These are phyloP conservation scores for Salix purpurea DNA, from an alignment of 345 rosid species.

Conservation along the genomic window DNA sequence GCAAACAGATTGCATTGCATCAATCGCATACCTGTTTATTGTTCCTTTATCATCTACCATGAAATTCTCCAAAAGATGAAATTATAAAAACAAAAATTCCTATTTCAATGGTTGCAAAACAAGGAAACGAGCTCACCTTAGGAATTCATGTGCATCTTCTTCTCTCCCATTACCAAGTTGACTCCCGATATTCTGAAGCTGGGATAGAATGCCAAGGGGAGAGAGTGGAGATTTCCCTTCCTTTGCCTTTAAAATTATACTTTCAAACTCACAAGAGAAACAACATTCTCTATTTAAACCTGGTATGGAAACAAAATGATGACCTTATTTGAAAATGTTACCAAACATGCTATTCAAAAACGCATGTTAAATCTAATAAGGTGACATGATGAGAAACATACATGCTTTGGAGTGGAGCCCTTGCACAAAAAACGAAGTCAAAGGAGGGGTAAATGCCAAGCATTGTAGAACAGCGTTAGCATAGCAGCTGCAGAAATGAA, in stretches of 20 bases:
- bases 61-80: background rate
- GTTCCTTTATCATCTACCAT: constrained; percentile 9
- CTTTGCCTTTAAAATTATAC: constrained; percentile 64
- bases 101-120: background rate
- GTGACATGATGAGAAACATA: constrained; percentile 31
- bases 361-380: constrained; percentile 2
- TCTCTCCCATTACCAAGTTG: constrained; percentile 79
- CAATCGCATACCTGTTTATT: constrained; percentile 70
- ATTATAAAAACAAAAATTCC: background rate
- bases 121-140: constrained; percentile 47
- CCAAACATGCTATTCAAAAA: constrained; percentile 8
- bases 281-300: constrained; percentile 81
- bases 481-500: constrained; percentile 75
- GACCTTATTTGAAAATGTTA: constrained; percentile 6
- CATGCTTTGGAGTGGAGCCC: constrained; percentile 79
- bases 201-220: constrained; percentile 65
- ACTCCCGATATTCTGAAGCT: constrained; percentile 62
- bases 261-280: constrained; percentile 87
- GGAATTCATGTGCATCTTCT: constrained; percentile 99
- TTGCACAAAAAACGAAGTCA: constrained; percentile 80
- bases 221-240: constrained; percentile 66
- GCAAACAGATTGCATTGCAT: constrained; percentile 89
- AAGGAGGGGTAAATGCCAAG: constrained; percentile 85
- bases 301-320: constrained; percentile 22
- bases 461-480: constrained; percentile 95